These are phyloP conservation scores for Colletotrichum sp. DNA, from an alignment of 2,329 filamentous ascomycete species.

Conservation along the genomic window DNA sequence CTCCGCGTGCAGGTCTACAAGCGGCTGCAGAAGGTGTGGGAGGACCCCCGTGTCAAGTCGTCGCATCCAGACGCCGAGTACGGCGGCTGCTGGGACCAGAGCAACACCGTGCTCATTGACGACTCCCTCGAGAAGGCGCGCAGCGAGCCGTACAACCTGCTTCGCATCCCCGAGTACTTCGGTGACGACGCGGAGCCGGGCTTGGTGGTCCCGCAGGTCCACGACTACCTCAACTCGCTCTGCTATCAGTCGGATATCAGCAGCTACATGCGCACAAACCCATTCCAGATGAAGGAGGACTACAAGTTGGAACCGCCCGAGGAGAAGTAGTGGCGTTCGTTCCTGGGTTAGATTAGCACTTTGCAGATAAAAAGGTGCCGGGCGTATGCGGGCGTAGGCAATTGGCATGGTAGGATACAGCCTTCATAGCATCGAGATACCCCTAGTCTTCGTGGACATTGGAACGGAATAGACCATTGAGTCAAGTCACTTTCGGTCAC, in stretches of 20 bases:
- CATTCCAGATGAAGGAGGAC: conserved; percentile 47
- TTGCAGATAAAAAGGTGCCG: not conserved
- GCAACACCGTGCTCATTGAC: conserved; percentile 89
- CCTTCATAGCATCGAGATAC: conserved; percentile 14
- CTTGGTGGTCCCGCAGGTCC: conserved; percentile 59
- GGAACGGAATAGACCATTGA: not conserved
- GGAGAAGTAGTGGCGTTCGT: not conserved
- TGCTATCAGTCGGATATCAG: conserved; percentile 65
- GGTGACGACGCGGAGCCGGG: conserved; percentile 45
- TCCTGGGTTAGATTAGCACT: not conserved
- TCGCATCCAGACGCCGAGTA: conserved; percentile 46
- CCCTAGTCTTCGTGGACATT: not conserved
- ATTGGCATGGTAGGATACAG: not conserved
- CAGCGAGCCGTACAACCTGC: conserved; percentile 81
- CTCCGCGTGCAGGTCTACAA: conserved; percentile 88
- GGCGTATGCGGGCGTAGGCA: not conserved
- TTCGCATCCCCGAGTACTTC: conserved; percentile 80
- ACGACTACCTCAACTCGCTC: conserved; percentile 64
- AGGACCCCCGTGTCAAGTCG: conserved; percentile 42
- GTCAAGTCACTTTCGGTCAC: not conserved
- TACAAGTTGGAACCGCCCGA: conserved; percentile 10
- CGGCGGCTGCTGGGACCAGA: conserved; percentile 70
- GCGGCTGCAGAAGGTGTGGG: conserved; percentile 76
- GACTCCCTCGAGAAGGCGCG: conserved; percentile 82
- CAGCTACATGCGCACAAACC: conserved; percentile 56